Evolutionary conservation across 2,329 filamentous ascomycete genomes (phyloP), one percentile per base, ranked within the genome.

Genomic region (Clonostachys byssicola): DNA sequence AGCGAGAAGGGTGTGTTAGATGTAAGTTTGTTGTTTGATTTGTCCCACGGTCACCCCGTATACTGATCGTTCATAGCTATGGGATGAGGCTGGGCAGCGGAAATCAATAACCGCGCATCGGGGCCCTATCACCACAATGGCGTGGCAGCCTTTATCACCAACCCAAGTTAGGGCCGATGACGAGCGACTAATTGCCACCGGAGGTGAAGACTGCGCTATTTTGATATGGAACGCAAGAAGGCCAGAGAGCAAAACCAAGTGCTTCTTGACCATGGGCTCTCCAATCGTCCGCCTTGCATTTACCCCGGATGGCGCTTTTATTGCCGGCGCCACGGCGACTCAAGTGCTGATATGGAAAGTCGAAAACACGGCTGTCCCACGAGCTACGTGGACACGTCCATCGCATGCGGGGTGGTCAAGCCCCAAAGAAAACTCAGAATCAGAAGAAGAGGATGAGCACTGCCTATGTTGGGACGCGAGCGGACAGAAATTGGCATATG

Each of bases 341-440:
- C 73, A 72, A 48, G 78, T 85, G 13, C 63, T 84, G 38, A 83
- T 86, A 42, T 86, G 82, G 80, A 85, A 83, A 57, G 75, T 84
- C 12, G 80, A 77, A 50, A 81, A 81, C 45, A 70, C 76, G 42
- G 66, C 70, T 23, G 71, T 82, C 42, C 82, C 82, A 5, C 71
- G 78, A 42, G 82, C 82, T 14, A 79, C 72, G 56, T 86, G 82
- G 81, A 77, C 70, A 49, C 67, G 78, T 50, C 66, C 71, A 23
- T 67, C 73, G 10, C 78, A 83, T 52, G 67, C 72, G 10, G 81
- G 78, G 5, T 83, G 80, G 78, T 66, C 78, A 34, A 84, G 76
- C 49, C 80, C 80, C 17, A 78, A 73, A 55, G 71, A 70, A 42
- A 73, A 71, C 35, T 67, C 71, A 7, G 76, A 78, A 20, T 59